phyloP scores from a whole-genome alignment of 108 stramenopile species.

The Tribonema minus region DNA sequence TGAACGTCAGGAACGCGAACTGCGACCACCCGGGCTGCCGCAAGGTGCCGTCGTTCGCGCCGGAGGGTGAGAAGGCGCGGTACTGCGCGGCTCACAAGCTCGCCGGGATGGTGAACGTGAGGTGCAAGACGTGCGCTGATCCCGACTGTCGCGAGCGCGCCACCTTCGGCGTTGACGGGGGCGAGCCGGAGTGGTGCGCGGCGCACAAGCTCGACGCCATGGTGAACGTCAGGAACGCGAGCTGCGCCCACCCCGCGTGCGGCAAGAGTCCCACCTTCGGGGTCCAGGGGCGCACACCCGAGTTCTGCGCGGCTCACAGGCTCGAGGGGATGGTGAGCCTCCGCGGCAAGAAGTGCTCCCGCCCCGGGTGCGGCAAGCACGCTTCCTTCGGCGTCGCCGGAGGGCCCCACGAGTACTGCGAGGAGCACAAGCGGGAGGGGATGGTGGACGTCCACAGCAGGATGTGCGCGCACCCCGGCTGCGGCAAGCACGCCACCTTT shows the following conservation, averaged over 20 bases:
- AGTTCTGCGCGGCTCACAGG: background rate
- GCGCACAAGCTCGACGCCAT: conserved; percentile 20
- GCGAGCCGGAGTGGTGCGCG: no score
- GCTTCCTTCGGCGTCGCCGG: conserved; percentile 20
- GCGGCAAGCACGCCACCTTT: background rate
- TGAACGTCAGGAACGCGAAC: conserved; percentile 33
- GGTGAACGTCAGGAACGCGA: conserved; percentile 26
- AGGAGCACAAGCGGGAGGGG: conserved; percentile 13
- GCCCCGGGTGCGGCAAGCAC: conserved; percentile 18
- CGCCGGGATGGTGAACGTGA: conserved; percentile 34
- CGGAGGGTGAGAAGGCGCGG: conserved; percentile 40
- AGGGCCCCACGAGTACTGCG: conserved; percentile 7
- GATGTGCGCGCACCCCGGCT: background rate
- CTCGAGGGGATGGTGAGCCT: conserved; percentile 15
- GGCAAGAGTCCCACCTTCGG: conserved; percentile 14
- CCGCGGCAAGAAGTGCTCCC: conserved; percentile 6
- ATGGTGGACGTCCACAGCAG: conserved; percentile 26
- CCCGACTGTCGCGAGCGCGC: no score
- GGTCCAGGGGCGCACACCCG: background rate
- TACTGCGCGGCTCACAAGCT: conserved; percentile 34
- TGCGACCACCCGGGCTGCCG: conserved; percentile 20
- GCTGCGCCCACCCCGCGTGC: conserved; percentile 5
- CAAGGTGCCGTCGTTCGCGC: conserved; percentile 22
- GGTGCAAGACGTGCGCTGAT: no score
- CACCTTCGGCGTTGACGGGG: no score